Conservation (phyloP, 1,284 basidiomycete species). For the Sanghuangporus weigelae region DNA sequence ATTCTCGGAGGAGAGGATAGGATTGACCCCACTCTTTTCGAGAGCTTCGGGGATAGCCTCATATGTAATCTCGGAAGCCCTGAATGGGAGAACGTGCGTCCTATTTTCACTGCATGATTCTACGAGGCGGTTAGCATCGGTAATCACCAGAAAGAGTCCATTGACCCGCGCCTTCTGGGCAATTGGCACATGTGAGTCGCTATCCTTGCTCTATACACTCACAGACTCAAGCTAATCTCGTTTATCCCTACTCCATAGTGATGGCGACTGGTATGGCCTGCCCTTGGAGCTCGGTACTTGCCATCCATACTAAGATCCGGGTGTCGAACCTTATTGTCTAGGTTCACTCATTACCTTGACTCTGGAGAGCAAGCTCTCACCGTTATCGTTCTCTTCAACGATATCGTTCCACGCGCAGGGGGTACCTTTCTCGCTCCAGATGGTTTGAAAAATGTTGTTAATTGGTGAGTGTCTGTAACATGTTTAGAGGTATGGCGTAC, state of each 20-base stretch:
- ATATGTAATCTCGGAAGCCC: constrained; percentile 32
- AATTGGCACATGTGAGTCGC: constrained; percentile 32
- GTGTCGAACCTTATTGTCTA: background rate
- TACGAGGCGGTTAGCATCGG: too few relatives aligned
- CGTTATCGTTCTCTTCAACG: constrained; percentile 32
- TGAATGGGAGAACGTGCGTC: constrained; percentile 26
- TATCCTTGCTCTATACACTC: background rate
- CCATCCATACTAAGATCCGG: background rate
- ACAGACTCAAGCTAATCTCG: background rate
- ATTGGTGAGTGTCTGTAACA: constrained; percentile 23
- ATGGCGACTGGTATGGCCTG: constrained; percentile 28
- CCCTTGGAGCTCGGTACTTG: background rate
- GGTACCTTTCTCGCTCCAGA: constrained; percentile 33
- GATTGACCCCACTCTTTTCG: constrained; percentile 28
- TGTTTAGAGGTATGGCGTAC: background rate
- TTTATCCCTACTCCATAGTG: constrained; percentile 16
- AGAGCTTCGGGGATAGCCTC: constrained; percentile 31
- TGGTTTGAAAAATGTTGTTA: constrained; percentile 30
- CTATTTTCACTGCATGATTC: background rate
- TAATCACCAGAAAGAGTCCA: constrained; percentile 20
- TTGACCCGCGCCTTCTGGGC: constrained; percentile 28
- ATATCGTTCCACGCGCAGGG: constrained; percentile 30
- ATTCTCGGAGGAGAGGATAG: constrained; percentile 32
- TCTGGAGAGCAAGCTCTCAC: constrained; percentile 34
- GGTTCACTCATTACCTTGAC: constrained; percentile 33